Base-by-base conservation (phyloP, 225 moss, liverwort and hornwort species). In the Climacium dendroides region DNA sequence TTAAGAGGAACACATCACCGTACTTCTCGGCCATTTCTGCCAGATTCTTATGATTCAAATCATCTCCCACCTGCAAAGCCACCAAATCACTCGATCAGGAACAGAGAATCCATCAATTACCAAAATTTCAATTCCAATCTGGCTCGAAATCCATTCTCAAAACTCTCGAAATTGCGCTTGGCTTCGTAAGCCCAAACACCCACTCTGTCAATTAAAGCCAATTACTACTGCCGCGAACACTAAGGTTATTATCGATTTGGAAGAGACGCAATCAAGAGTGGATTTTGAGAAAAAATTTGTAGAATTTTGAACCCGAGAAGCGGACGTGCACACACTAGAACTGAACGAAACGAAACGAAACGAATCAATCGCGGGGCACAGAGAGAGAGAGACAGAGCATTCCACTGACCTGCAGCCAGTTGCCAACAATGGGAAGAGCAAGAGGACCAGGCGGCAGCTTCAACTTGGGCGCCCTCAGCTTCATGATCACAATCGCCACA, bases 371-470 rank as follows among this genome's bases (percentile, higher is more conserved):
- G 30, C 28, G 76, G 3, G 39, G 32, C 3, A 22, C 15, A 78
- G 37, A 78, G 34, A 22, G 22, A 78, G 37, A 78, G 34, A 78
- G 29, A 78, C 23, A 47, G 58, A 58, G 59, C 22, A 60, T 37
- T 48, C 47, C 11, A 85, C 92, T 47, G 32, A 93, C 94, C 92
- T 94, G 94, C 48, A 94, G 57, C 94, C 94, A 94, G 89, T 94
- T 94, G 55, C 94, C 94, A 6, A 94, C 93, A 28, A 94, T 16
- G 50, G 94, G 94, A 32, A 94, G 89, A 14, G 94, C 91, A 23
- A 93, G 1, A 48, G 94, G 94, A 60, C 94, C 94, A 9, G 94
- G 93, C 58, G 94, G 94, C 55, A 94, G 80, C 80, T 94, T 94
- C 89, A 94, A 71, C 92, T 94, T 93, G 43, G 90, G 87, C 43